phyloP scores from a whole-genome alignment of 495 filamentous ascomycete species.

The Hyphodiscus hymeniophilus region DNA sequence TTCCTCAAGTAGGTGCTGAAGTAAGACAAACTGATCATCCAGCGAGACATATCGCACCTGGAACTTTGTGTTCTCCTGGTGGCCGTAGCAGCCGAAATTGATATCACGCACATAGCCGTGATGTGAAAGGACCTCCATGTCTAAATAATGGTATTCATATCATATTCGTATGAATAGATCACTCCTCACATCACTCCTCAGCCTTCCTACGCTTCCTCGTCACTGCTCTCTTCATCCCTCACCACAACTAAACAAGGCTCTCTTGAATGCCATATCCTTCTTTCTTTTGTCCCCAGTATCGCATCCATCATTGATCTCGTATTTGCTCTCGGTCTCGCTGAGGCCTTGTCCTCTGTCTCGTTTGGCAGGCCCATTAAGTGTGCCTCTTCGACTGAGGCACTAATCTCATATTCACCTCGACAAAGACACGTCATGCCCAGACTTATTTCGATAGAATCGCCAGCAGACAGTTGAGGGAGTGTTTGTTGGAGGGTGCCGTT shows the following conservation, averaged over 20 bases:
- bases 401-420: slow-evolving; percentile 74
- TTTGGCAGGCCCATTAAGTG: slow-evolving; percentile 24
- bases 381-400: slow-evolving; percentile 75
- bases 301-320: slow-evolving; percentile 47
- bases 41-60: no score
- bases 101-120: no score
- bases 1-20: no score
- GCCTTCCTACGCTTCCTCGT: slow-evolving; percentile 7
- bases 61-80: no score
- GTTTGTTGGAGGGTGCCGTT: slow-evolving; percentile 75
- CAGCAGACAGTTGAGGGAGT: slow-evolving; percentile 50
- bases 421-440: slow-evolving; percentile 66
- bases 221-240: slow-evolving; percentile 27
- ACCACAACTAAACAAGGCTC: slow-evolving; percentile 57
- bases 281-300: slow-evolving; percentile 48
- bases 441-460: slow-evolving; percentile 43
- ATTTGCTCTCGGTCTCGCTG: slow-evolving; percentile 36
- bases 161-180: no score
- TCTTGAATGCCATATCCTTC: slow-evolving; percentile 66
- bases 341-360: slow-evolving; percentile 20
- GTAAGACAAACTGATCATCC: no score
- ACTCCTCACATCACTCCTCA: not conserved
- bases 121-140: no score
- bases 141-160: no score
- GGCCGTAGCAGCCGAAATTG: no score